These are phyloP conservation scores for Omphalea diandra DNA, from an alignment of 441 rosid genomes.

Conservation along the genomic window DNA sequence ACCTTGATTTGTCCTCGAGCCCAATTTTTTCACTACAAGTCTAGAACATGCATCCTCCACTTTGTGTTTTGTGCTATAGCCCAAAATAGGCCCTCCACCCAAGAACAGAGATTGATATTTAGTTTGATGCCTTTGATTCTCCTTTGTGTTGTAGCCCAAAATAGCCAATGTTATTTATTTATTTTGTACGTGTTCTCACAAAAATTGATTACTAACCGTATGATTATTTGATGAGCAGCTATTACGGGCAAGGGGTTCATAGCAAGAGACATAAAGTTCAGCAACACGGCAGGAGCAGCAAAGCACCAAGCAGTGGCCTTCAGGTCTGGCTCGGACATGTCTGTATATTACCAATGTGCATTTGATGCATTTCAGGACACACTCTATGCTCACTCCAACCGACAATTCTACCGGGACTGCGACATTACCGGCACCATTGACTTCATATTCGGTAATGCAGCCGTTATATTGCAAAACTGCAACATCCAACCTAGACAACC, in stretches of 20 bases:
- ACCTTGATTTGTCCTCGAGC: too few relatives aligned
- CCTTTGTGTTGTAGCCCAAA: too few relatives aligned
- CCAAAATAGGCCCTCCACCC: not conserved
- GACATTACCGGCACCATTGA: slow-evolving; percentile 71
- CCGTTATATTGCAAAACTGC: slow-evolving; percentile 62
- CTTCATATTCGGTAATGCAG: slow-evolving; percentile 75
- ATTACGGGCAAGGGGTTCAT: slow-evolving; percentile 67
- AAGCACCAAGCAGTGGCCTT: slow-evolving; percentile 89
- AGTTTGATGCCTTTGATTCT: not conserved
- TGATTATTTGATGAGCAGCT: slow-evolving; percentile 36
- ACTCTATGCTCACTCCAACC: slow-evolving; percentile 63
- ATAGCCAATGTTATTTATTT: too few relatives aligned
- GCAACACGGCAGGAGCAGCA: slow-evolving; percentile 66
- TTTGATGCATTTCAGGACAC: slow-evolving; percentile 73
- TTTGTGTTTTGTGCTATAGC: not conserved
- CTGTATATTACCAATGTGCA: slow-evolving; percentile 48
- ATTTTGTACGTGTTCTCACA: too few relatives aligned
- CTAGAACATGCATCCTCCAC: not conserved
- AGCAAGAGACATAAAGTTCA: slow-evolving; percentile 54
- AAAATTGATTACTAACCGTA: not conserved
- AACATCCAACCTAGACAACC: slow-evolving; percentile 70
- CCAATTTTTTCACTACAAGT: too few relatives aligned
- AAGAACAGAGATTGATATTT: not conserved
- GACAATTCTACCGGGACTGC: slow-evolving; percentile 74
- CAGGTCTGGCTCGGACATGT: slow-evolving; percentile 67